Evolutionary conservation across 2,329 filamentous ascomycete genomes (phyloP).

Genomic region (Aspergillus fumigatiaffinis): DNA sequence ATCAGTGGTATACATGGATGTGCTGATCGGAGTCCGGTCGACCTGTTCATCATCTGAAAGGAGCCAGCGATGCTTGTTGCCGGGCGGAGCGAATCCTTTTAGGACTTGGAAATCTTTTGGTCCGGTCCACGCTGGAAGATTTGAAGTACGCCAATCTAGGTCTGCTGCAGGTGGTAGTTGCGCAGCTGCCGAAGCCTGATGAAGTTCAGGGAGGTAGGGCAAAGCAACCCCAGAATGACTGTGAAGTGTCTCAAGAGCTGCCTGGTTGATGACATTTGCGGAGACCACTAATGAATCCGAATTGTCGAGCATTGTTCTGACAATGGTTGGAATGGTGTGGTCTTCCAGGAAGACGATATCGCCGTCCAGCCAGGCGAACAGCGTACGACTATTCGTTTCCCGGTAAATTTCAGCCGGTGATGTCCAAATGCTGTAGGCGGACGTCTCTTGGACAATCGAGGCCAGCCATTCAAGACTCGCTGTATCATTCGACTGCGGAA

Average conservation of each 20-base stretch:
- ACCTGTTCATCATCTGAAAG: conserved; percentile 36
- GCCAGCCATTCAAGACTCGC: conserved; percentile 36
- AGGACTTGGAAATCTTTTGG: conserved; percentile 27
- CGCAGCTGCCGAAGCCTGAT: conserved; percentile 12
- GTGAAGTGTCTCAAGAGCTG: conserved; percentile 52
- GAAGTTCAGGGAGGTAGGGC: conserved; percentile 51
- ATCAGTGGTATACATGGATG: conserved; percentile 45
- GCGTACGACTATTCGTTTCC: conserved; percentile 19
- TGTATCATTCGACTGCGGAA: conserved; percentile 36
- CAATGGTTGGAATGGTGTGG: conserved; percentile 50
- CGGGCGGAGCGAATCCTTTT: conserved; percentile 26
- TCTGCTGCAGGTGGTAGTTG: conserved; percentile 12
- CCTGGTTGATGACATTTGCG: conserved; percentile 56
- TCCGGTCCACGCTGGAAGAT: conserved; percentile 33
- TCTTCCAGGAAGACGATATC: conserved; percentile 43
- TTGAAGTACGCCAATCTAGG: conserved; percentile 31
- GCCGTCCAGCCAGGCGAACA: conserved; percentile 45
- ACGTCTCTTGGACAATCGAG: conserved; percentile 24
- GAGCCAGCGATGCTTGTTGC: conserved; percentile 49
- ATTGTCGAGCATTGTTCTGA: conserved; percentile 50
- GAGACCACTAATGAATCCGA: conserved; percentile 51
- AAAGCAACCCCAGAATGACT: conserved; percentile 51
- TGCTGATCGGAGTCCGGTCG: conserved; percentile 45
- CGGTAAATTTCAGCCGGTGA: conserved; percentile 9
- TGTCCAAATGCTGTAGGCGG: conserved; percentile 25